Percentiles rank a stretch among this genome's conserved stretches.
Conservation (phyloP, 176 grass and related monocot genomes). For the Cenchrus purpureus region DNA sequence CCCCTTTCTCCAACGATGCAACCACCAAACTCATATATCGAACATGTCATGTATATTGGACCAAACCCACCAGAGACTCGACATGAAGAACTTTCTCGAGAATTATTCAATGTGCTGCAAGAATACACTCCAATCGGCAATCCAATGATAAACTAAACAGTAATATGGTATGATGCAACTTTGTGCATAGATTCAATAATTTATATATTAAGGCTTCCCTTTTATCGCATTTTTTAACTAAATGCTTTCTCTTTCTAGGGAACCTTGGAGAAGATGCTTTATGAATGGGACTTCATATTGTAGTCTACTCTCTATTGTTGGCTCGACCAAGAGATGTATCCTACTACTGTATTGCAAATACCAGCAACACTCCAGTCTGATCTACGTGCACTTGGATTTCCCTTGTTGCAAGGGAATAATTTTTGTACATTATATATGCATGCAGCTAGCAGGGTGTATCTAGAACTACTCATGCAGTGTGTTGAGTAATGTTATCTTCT, state of each 20-base stretch:
- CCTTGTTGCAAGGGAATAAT: neutral
- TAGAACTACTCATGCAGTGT: no score
- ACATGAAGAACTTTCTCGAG: neutral
- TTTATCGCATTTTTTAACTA: neutral
- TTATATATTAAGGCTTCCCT: neutral
- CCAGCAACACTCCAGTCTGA: neutral
- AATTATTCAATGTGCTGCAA: neutral
- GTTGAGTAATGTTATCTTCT: no score
- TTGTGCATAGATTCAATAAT: neutral
- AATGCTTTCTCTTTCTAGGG: neutral
- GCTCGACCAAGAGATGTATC: neutral
- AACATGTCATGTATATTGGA: neutral
- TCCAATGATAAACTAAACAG: neutral
- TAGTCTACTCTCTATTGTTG: neutral
- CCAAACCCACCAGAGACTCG: neutral
- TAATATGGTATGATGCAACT: neutral
- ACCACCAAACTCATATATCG: neutral
- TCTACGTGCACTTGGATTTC: neutral
- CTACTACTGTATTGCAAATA: neutral
- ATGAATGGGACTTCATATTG: no score
- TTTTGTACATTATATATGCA: neutral
- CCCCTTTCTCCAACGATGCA: neutral
- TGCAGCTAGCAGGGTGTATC: neutral
- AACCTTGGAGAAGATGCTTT: no score
- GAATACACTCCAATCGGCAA: neutral